Evolutionary conservation across 768 basidiomycete genomes (phyloP), one percentile per base, ranked within the genome.

Genomic region (Boletus subcaerulescens): DNA sequence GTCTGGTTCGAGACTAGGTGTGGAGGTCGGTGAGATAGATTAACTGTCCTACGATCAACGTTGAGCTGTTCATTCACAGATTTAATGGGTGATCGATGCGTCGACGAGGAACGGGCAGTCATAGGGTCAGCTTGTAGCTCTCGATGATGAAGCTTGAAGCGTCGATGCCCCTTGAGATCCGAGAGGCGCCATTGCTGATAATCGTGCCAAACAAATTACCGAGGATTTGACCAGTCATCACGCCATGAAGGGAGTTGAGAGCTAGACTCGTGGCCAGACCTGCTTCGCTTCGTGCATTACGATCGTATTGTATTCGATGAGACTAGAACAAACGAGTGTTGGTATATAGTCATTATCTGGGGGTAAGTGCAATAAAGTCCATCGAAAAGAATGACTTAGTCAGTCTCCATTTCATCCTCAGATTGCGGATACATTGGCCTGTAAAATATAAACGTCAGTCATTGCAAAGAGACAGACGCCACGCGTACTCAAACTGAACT

Each of bases 281-380:
- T 47, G 11, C 33, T 36, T 44, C 20, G 17, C 24, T 18, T 26
- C 3, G 20, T 40, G 44, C 29, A 45, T 40, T 40, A 43, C 17
- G 20, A 33, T 13, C 17, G 12, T 14, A 22, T 24, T 8, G 33
- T 31, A 38, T 20, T 41, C n/a, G 12, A 39, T 12, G 14, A 26
- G 18, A 20, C 35, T 38, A 12, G 33, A n/a, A 33, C 9, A 20
- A 3, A 3, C 2, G 26, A 14, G 44, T 36, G 26, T 48, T 20
- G 54, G 12, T 57, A 45, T 31, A 45, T 31, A 17, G 42, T 29
- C 47, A 31, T 56, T 36, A 56, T n/a, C 39, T 45, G 20, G 33
- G 12, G 20, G n/a, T 42, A 22, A 11, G 31, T 32, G 20, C 33
- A 36, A 40, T 55, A 32, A 20, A 39, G 36, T 24, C 29, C 35